Conservation (phyloP, 2,329 filamentous ascomycete genomes). For the Dactylellina leptospora region DNA sequence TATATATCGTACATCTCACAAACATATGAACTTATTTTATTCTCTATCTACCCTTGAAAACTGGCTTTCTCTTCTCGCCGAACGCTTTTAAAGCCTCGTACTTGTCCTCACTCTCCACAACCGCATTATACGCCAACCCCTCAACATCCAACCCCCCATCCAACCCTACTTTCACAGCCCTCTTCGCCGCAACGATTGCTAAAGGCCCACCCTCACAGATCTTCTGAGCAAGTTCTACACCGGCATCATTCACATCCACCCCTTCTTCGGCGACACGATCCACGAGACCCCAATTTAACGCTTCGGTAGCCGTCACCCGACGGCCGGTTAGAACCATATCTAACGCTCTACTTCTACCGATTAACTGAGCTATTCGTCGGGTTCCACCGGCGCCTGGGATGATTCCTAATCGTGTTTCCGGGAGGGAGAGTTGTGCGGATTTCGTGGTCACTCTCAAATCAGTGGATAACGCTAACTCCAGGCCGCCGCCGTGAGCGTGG, state of each 20-base stretch:
- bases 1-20: constrained; percentile 24
- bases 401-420: constrained; percentile 91
- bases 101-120: constrained; percentile 84
- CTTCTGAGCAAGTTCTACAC: constrained; percentile 78
- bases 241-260: constrained; percentile 63
- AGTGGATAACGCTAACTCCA: constrained; percentile 89
- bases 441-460: constrained; percentile 87
- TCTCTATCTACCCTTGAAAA: constrained; percentile 67
- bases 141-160: constrained; percentile 78
- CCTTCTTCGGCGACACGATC: constrained; percentile 78
- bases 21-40: not conserved
- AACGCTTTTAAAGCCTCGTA: constrained; percentile 90
- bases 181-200: constrained; percentile 79
- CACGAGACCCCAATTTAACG: constrained; percentile 88
- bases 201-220: constrained; percentile 91
- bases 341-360: constrained; percentile 81
- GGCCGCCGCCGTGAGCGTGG: constrained; percentile 86
- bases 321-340: constrained; percentile 91
- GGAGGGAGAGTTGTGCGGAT: constrained; percentile 79
- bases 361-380: constrained; percentile 80
- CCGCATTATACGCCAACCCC: constrained; percentile 80
- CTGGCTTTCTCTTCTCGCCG: constrained; percentile 75
- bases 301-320: constrained; percentile 81
- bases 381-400: constrained; percentile 95
- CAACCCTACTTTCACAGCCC: constrained; percentile 76